phyloP scores from a whole-genome alignment of 805 yeast genomes.

The Debaryomyces tyrocola region DNA sequence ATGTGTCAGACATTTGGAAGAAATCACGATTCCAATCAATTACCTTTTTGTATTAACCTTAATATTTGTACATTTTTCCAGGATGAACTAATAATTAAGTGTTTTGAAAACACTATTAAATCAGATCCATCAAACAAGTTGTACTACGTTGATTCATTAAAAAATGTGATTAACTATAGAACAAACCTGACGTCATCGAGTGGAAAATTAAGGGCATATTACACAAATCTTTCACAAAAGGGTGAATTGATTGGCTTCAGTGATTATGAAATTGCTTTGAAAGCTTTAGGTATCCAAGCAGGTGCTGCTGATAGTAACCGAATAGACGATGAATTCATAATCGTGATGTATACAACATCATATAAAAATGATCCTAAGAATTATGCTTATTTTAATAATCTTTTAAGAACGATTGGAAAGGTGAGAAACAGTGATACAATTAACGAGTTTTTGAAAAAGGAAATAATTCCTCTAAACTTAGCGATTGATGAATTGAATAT shows the following conservation, averaged over 20 bases:
- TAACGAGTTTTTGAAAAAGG: constrained; percentile 23
- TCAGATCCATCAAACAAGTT: constrained; percentile 33
- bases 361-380: constrained; percentile 35
- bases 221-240: constrained; percentile 21
- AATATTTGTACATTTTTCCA: constrained; percentile 31
- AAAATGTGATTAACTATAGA: constrained; percentile 18
- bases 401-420: constrained; percentile 25
- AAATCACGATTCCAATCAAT: constrained; percentile 20
- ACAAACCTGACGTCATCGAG: constrained; percentile 9
- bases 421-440: constrained; percentile 23
- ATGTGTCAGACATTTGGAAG: constrained; percentile 22
- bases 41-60: constrained; percentile 28
- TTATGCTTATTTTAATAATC: constrained; percentile 33
- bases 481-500: constrained; percentile 38
- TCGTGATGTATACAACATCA: constrained; percentile 33
- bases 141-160: constrained; percentile 39
- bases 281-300: constrained; percentile 28
- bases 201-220: constrained; percentile 28
- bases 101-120: constrained; percentile 37
- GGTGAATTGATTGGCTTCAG: constrained; percentile 34
- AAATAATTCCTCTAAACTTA: constrained; percentile 32
- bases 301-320: constrained; percentile 8
- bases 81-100: constrained; percentile 41
- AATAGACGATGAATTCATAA: constrained; percentile 34
- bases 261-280: constrained; percentile 34